Base-by-base conservation (phyloP, 352 stramenopile genomes). In the Pythium phragmiticola region DNA sequence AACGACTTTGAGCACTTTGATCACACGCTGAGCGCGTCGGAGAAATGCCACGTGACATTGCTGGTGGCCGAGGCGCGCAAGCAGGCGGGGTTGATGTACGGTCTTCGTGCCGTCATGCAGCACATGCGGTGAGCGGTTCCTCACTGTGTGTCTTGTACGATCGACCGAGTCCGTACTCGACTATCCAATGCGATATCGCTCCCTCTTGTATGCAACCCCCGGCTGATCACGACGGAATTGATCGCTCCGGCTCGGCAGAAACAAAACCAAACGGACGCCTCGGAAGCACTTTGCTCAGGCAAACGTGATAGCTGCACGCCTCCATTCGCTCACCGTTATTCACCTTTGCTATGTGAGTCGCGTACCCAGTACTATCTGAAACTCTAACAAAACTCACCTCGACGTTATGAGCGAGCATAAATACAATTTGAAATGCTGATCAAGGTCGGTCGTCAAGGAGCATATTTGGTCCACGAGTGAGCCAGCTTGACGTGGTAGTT, bases 1-100 rank as follows among this genome's bases (percentile, higher is more conserved):
- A 75, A 87, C 45, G 87, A 95, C 61, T 91, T 95, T 62, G 79
- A 89, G 58, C 85, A 94, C 68, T 95, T 95, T 54, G 85, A 92
- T 67, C 82, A 74, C 53, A 88, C 77, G 12, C 68, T 94, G 9
- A 90, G 82, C 46, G 69, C 78, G 23, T 90, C 84, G 7, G 87
- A 95, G 65, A 95, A 95, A 66, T 91, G 82, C 59, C 87, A 94
- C 63, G 82, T 95, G 39, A 89, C 86, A 68, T 64, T 95, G 19
- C 69, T 95, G 14, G 82, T 91, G 28, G 84, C 84, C 2, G 87
- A 95, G 65, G 87, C 87, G 11, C 78, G 87, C 17, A 95, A 95
- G 66, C 87, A 95, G 69, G 87, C 87, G 46, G 82, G 84, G 36
- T 77, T 95, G 56, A 90, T 95, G 82, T 95, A 94, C 60, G 87